A percentile compares a stretch with the other conserved stretches of the same genome.
Evolutionary conservation across 2,329 filamentous ascomycete species (phyloP).

Genomic region (Fusarium sp.): DNA sequence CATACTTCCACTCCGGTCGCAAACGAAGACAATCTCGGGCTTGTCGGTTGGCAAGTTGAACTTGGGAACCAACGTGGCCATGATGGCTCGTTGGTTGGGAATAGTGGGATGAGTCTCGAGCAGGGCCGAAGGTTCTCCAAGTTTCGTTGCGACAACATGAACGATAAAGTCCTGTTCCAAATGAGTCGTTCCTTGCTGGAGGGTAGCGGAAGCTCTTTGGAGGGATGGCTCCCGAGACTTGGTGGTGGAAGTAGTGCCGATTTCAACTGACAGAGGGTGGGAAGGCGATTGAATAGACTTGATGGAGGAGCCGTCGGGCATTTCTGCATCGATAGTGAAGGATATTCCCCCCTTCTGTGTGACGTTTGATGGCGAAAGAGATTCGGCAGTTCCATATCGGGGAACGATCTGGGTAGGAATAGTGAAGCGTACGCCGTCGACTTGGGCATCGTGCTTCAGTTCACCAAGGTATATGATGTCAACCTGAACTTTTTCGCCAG

Average conservation of each 20-base stretch:
- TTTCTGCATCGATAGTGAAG: constrained; percentile 56
- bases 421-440: constrained; percentile 78
- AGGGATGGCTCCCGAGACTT: constrained; percentile 65
- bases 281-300: constrained; percentile 76
- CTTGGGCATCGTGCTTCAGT: constrained; percentile 78
- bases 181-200: constrained; percentile 67
- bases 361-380: constrained; percentile 11
- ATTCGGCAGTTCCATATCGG: constrained; percentile 67
- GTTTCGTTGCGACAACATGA: constrained; percentile 72
- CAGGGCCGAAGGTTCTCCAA: constrained; percentile 73
- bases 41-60: constrained; percentile 71
- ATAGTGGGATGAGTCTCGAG: constrained; percentile 76
- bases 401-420: constrained; percentile 78
- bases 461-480: constrained; percentile 78
- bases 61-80: constrained; percentile 79
- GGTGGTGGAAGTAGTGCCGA: constrained; percentile 68
- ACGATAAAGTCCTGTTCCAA: constrained; percentile 78
- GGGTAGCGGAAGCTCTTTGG: constrained; percentile 73
- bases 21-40: constrained; percentile 79
- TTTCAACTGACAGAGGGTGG: constrained; percentile 76
- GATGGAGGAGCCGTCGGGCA: constrained; percentile 71
- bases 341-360: constrained; percentile 41
- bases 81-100: constrained; percentile 74
- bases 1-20: constrained; percentile 81
- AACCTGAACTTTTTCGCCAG: constrained; percentile 69